phyloP scores from a whole-genome alignment of 495 filamentous ascomycete species.

The Letharia lupina region DNA sequence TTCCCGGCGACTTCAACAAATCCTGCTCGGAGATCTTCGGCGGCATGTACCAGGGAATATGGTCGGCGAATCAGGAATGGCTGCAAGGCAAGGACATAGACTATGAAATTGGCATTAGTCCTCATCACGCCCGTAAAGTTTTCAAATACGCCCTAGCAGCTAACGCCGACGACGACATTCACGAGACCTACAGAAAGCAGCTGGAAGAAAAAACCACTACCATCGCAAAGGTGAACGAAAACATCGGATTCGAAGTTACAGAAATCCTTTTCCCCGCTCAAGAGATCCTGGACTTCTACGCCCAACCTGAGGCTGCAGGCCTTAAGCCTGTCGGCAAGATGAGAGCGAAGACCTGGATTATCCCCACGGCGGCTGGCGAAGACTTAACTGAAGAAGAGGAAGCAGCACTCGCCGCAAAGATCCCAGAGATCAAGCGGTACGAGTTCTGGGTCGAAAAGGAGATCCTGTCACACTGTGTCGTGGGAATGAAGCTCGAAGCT shows the following conservation, averaged over 20 bases:
- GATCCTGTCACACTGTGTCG: conserved; percentile 51
- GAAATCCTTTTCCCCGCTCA: conserved; percentile 37
- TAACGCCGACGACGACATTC: conserved; percentile 35
- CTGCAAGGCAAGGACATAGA: conserved; percentile 25
- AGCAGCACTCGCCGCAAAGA: conserved; percentile 5
- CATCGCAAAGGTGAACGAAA: conserved; percentile 31
- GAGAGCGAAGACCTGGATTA: conserved; percentile 35
- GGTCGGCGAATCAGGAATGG: conserved; percentile 32
- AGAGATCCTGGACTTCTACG: conserved; percentile 38
- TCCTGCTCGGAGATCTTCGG: conserved; percentile 53
- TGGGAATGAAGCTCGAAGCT: conserved; percentile 69
- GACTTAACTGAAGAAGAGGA: conserved; percentile 41
- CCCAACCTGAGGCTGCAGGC: conserved; percentile 28
- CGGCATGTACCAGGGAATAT: conserved; percentile 36
- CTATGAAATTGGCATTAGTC: conserved; percentile 29
- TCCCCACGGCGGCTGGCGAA: conserved; percentile 32
- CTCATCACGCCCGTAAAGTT: conserved; percentile 36
- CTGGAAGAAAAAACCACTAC: conserved; percentile 25
- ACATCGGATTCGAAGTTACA: conserved; percentile 50
- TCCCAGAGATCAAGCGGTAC: conserved; percentile 33
- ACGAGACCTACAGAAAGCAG: conserved; percentile 28
- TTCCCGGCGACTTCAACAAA: conserved; percentile 72
- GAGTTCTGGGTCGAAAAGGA: conserved; percentile 62
- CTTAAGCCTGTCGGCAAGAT: conserved; percentile 40
- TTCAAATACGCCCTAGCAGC: conserved; percentile 38